These are phyloP conservation scores for Paecilomyces fulvus DNA, from an alignment of 2,329 filamentous ascomycete genomes.

Conservation along the genomic window DNA sequence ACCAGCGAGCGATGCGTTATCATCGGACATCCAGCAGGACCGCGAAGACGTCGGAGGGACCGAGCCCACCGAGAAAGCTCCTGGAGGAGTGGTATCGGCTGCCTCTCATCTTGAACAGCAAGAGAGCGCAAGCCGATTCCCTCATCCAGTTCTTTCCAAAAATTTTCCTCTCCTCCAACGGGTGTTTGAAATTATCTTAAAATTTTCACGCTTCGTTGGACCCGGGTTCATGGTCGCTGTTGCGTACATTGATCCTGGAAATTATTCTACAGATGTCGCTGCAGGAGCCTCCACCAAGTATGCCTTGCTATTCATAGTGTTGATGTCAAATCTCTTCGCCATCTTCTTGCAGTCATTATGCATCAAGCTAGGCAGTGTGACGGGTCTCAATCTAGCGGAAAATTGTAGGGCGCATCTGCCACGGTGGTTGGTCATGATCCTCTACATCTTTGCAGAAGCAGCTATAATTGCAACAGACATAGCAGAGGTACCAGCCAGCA, in stretches of 20 bases:
- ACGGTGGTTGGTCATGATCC: slow-evolving; percentile 53
- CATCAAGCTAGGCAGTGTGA: slow-evolving; percentile 60
- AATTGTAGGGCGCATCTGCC: slow-evolving; percentile 59
- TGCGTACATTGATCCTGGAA: slow-evolving; percentile 43
- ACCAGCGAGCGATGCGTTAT: slow-evolving; percentile 12
- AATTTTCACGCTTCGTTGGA: slow-evolving; percentile 38
- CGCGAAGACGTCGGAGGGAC: slow-evolving; percentile 7
- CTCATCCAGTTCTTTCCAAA: slow-evolving; percentile 18
- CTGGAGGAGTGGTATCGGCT: slow-evolving; percentile 21
- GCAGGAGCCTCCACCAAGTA: slow-evolving; percentile 39
- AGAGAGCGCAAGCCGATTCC: slow-evolving; percentile 21
- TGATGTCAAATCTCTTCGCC: slow-evolving; percentile 41
- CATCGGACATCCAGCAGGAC: slow-evolving; percentile 13
- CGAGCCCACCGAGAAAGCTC: slow-evolving; percentile 6
- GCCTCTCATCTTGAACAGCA: slow-evolving; percentile 20
- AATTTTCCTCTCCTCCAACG: slow-evolving; percentile 9
- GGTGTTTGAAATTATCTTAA: slow-evolving; percentile 24
- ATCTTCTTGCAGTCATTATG: slow-evolving; percentile 41
- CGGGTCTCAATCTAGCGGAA: slow-evolving; percentile 57
- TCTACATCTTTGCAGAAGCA: slow-evolving; percentile 57
- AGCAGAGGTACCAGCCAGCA: slow-evolving; percentile 48
- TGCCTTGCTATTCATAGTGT: slow-evolving; percentile 38
- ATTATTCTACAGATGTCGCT: slow-evolving; percentile 43
- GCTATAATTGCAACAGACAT: slow-evolving; percentile 66
- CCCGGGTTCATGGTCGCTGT: slow-evolving; percentile 42